Evolutionary conservation across 23 red algal species (phyloP), one percentile per base, ranked within the genome.

Genomic region (Gracilaria domingensis): DNA sequence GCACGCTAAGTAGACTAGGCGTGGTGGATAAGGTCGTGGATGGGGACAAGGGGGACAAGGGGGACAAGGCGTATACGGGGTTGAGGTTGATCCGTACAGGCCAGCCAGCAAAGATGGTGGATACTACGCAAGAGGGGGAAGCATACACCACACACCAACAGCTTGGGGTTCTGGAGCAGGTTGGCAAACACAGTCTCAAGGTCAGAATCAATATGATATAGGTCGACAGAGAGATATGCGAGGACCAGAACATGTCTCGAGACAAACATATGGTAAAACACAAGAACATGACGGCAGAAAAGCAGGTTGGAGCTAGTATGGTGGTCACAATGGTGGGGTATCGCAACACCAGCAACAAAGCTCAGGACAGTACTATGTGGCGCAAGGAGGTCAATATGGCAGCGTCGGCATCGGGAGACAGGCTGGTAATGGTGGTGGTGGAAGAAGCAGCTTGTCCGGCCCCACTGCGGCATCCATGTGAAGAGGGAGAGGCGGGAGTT

Each of bases 391-490:
- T 58, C 21, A 48, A 34, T 67, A 54, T 25, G 44, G 34, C 38
- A 56, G 56, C 0, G 45, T 12, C 4, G n/a, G 44, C 0, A 16
- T 34, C 66, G 82, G 82, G 57, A 53, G 54, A 14, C 34, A 54
- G 21, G 37, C 23, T 21, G 62, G 61, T 14, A 26, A n/a, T n/a
- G n/a, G n/a, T n/a, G n/a, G 42, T 50, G 25, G 49, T 14, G 32
- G 67, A 24, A 25, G 45, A 48, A 48, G 87, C 0, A 75, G 87
- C n/a, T 81, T 90, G 58, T 60, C 73, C 12, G 87, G 87, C n/a
- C 87, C 87, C 26, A 90, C 87, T 1, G 87, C 87, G 8, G 87
- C 65, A 11, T 80, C 71, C 17, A 69, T 90, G 73, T 53, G 87
- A 21, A 18, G 34, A 42, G 56, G 65, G 13, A 48, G 58, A 38